A percentile compares a stretch with the other conserved stretches of the same genome.
Evolutionary conservation across 23 red algal genomes (phyloP).

Genomic region (Gracilaria caudata): DNA sequence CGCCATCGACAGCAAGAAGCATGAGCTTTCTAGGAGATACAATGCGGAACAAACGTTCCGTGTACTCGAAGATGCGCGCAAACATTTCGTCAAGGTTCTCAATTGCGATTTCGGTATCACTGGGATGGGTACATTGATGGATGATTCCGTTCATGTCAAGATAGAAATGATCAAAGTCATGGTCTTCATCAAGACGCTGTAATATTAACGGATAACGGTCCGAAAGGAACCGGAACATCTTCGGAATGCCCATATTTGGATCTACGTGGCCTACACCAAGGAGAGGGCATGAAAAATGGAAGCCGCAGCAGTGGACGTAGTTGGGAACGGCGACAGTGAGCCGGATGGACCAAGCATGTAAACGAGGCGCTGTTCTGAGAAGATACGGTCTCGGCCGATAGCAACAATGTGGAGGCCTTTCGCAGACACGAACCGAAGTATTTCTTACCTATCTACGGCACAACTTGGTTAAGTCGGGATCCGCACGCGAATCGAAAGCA

Average conservation of each 20-base stretch:
- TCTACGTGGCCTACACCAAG: neutral
- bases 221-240: slow-evolving; percentile 97
- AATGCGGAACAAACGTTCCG: slow-evolving; percentile 92
- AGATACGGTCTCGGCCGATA: neutral
- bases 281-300: neutral
- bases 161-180: slow-evolving; percentile 98
- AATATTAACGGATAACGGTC: slow-evolving; percentile 95
- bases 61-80: slow-evolving; percentile 87
- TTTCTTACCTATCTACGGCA: too few relatives aligned
- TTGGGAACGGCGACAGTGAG: too few relatives aligned
- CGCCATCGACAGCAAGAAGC: slow-evolving; percentile 96
- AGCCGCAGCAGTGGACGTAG: neutral
- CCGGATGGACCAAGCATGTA: neutral
- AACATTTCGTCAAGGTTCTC: slow-evolving; percentile 88
- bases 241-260: slow-evolving; percentile 86
- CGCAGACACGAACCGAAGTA: neutral
- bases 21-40: slow-evolving; percentile 83
- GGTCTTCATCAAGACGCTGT: slow-evolving; percentile 90
- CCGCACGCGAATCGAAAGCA: too few relatives aligned
- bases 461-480: too few relatives aligned
- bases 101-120: slow-evolving; percentile 66
- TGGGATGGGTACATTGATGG: slow-evolving; percentile 92
- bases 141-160: slow-evolving; percentile 99
- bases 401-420: neutral
- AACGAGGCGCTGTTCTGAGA: neutral